Percentiles rank a stretch among this genome's conserved stretches.
These are phyloP conservation scores for Tremella yokohamensis DNA, from an alignment of 768 basidiomycete genomes.

Conservation along the genomic window DNA sequence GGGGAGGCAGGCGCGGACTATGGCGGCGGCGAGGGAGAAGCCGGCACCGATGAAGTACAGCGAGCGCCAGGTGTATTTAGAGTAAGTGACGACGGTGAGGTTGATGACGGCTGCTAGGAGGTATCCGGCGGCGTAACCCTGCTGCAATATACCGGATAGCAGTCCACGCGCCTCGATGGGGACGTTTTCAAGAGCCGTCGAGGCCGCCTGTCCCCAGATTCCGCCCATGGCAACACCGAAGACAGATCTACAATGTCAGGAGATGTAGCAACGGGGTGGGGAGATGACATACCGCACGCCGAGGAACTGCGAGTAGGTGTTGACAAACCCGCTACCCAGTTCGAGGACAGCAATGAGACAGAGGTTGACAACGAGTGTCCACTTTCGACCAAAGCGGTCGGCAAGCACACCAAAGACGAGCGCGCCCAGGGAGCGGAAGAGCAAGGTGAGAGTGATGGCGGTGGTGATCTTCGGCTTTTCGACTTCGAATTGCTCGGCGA, in stretches of 20 bases:
- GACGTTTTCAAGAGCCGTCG: constrained; percentile 67
- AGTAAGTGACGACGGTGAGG: constrained; percentile 55
- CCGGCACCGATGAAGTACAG: constrained; percentile 78
- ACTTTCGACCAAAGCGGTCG: constrained; percentile 88
- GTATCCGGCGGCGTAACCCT: constrained; percentile 80
- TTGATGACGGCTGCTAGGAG: constrained; percentile 81
- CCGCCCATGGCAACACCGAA: constrained; percentile 60
- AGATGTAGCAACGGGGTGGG: constrained; percentile 47
- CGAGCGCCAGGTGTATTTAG: constrained; percentile 63
- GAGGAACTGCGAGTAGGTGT: constrained; percentile 73
- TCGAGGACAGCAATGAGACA: constrained; percentile 68
- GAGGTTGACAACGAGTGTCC: constrained; percentile 62
- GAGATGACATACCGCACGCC: constrained; percentile 54
- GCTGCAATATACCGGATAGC: constrained; percentile 74
- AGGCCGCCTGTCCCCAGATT: constrained; percentile 76
- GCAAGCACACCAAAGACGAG: constrained; percentile 78
- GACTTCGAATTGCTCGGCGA: constrained; percentile 44
- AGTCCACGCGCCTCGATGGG: constrained; percentile 83
- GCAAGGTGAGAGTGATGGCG: constrained; percentile 77
- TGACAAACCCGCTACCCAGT: constrained; percentile 74
- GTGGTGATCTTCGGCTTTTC: constrained; percentile 35
- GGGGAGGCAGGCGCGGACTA: constrained; percentile 64
- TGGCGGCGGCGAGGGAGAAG: constrained; percentile 66
- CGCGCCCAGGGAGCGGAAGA: constrained; percentile 70
- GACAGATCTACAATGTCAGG: constrained; percentile 53